Evolutionary conservation across 106 monocot genomes (phyloP).

Genomic region (Dioscorea alata): DNA sequence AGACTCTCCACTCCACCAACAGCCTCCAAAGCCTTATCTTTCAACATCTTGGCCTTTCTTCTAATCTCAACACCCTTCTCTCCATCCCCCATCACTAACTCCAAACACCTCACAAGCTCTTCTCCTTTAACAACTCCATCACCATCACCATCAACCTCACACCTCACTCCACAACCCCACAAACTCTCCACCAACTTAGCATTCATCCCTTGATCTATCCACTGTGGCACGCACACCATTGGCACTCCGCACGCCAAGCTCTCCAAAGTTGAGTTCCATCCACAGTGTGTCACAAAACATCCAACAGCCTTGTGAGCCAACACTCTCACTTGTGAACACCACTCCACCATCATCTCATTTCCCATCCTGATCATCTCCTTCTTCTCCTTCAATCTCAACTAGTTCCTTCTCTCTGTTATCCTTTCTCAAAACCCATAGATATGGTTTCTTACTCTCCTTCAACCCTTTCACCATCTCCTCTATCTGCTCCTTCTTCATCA

Average conservation of each 20-base stretch:
- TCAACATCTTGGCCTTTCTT: not conserved
- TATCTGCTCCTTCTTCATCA: constrained; percentile 20
- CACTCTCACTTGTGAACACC: constrained; percentile 38
- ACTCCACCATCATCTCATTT: constrained; percentile 33
- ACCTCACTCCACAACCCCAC: constrained; percentile 1
- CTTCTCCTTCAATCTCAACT: constrained; percentile 2
- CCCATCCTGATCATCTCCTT: too few species aligned
- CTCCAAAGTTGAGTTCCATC: constrained; percentile 51
- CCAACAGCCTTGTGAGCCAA: constrained; percentile 35
- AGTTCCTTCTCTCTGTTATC: constrained; percentile 5
- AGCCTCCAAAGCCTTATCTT: not conserved
- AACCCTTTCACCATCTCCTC: constrained; percentile 37
- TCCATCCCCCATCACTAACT: constrained; percentile 3
- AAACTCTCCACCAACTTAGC: constrained; percentile 9
- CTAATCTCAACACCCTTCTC: constrained; percentile 1
- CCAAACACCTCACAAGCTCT: constrained; percentile 20
- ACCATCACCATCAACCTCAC: not conserved
- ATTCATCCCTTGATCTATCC: constrained; percentile 37
- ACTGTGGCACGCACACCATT: constrained; percentile 23
- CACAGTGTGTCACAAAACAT: constrained; percentile 60
- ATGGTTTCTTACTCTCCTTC: constrained; percentile 29
- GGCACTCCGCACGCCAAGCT: constrained; percentile 24
- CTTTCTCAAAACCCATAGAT: constrained; percentile 38
- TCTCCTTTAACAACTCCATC: not conserved
- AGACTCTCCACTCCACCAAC: not conserved